Evolutionary conservation across 257 asterid species (phyloP).

Genomic region (Forsythia suspensa): DNA sequence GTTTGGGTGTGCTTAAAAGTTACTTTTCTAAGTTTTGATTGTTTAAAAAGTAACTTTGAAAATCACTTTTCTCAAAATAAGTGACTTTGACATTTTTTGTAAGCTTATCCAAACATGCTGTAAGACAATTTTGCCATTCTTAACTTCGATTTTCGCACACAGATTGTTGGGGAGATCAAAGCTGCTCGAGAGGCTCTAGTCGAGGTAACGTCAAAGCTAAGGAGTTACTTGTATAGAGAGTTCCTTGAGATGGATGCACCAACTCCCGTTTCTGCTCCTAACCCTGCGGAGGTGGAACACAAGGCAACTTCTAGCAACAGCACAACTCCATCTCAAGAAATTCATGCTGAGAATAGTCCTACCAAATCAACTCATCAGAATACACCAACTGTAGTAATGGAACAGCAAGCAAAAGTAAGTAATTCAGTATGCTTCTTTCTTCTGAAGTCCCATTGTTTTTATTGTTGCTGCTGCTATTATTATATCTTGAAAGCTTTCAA

Average conservation of each 20-base stretch:
- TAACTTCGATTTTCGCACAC: slow-evolving; percentile 8
- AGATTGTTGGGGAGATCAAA: slow-evolving; percentile 45
- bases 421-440: not conserved
- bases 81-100: not conserved
- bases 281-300: slow-evolving; percentile 22
- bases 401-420: slow-evolving; percentile 42
- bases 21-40: not conserved
- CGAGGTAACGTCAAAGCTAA: slow-evolving; percentile 58
- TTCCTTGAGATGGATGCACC: slow-evolving; percentile 34
- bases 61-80: not conserved
- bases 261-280: slow-evolving; percentile 21
- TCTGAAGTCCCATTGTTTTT: not conserved
- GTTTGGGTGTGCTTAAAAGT: not conserved
- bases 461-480: slow-evolving; percentile 15
- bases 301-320: slow-evolving; percentile 40
- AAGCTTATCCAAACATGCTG: slow-evolving; percentile 8
- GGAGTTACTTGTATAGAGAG: slow-evolving; percentile 47
- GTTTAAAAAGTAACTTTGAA: not conserved
- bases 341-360: slow-evolving; percentile 37
- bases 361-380: slow-evolving; percentile 37
- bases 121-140: slow-evolving; percentile 14
- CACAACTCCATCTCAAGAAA: slow-evolving; percentile 29
- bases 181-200: slow-evolving; percentile 59
- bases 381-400: slow-evolving; percentile 29
- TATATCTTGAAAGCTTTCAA: not conserved